phyloP scores from a whole-genome alignment of 441 rosid genomes.

The Aquilaria agallochum region DNA sequence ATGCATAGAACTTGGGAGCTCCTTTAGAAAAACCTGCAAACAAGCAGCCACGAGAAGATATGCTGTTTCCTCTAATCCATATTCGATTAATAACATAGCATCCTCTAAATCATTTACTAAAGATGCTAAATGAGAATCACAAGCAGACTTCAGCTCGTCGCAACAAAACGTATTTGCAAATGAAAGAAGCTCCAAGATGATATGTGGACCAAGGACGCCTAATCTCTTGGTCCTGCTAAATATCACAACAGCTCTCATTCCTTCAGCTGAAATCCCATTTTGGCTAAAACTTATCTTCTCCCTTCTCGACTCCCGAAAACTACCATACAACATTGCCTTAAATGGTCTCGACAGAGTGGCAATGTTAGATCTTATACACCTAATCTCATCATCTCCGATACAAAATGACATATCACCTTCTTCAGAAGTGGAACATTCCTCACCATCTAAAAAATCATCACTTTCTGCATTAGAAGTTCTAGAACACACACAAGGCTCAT shows the following conservation, averaged over 20 bases:
- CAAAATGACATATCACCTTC: constrained; percentile 75
- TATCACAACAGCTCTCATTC: constrained; percentile 70
- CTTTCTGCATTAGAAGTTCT: constrained; percentile 28
- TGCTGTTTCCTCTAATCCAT: constrained; percentile 80
- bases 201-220: constrained; percentile 37
- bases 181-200: constrained; percentile 77
- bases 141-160: constrained; percentile 75
- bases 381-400: constrained; percentile 75
- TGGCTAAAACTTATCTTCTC: constrained; percentile 68
- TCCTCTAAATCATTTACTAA: constrained; percentile 55
- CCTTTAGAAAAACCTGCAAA: constrained; percentile 83
- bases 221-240: constrained; percentile 69
- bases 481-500: constrained; percentile 63
- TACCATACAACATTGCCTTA: constrained; percentile 74
- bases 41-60: constrained; percentile 80
- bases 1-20: constrained; percentile 71
- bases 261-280: constrained; percentile 66
- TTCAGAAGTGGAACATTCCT: constrained; percentile 64
- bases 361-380: constrained; percentile 60
- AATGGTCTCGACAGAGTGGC: constrained; percentile 82
- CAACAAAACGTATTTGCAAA: constrained; percentile 88
- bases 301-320: constrained; percentile 58
- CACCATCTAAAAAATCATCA: constrained; percentile 27
- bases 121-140: constrained; percentile 71
- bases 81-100: constrained; percentile 67